Percentiles rank a stretch among this genome's conserved stretches.
These are phyloP conservation scores for Trichophyton schoenleinii DNA, from an alignment of 2,329 filamentous ascomycete genomes.

Conservation along the genomic window DNA sequence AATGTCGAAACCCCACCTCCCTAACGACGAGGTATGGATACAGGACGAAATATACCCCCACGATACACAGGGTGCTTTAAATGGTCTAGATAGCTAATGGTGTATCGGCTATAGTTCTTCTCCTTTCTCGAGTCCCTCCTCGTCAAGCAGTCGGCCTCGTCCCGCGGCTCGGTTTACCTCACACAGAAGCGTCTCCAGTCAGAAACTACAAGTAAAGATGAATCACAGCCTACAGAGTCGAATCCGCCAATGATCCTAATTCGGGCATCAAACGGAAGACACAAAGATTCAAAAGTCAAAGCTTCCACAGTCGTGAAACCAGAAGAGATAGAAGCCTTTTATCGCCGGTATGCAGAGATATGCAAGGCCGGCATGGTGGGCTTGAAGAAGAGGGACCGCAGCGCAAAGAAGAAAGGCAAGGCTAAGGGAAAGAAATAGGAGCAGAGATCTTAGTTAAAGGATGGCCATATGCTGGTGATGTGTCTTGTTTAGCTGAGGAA, in stretches of 20 bases:
- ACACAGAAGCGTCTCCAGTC: slow-evolving; percentile 30
- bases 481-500: neutral
- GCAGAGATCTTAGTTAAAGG: neutral
- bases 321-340: slow-evolving; percentile 67
- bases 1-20: slow-evolving; percentile 19
- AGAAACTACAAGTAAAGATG: slow-evolving; percentile 32
- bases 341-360: slow-evolving; percentile 70
- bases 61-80: neutral
- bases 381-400: slow-evolving; percentile 86
- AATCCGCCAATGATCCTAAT: slow-evolving; percentile 61
- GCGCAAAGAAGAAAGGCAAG: slow-evolving; percentile 67
- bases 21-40: slow-evolving; percentile 31
- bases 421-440: slow-evolving; percentile 56
- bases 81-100: neutral
- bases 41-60: neutral
- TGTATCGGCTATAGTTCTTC: slow-evolving; percentile 28
- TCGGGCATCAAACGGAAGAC: slow-evolving; percentile 69
- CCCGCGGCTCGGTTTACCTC: slow-evolving; percentile 34
- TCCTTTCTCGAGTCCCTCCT: slow-evolving; percentile 29
- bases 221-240: slow-evolving; percentile 37
- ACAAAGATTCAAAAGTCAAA: slow-evolving; percentile 54
- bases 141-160: slow-evolving; percentile 26
- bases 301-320: slow-evolving; percentile 72
- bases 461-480: neutral
- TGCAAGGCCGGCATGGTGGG: slow-evolving; percentile 82